Evolutionary conservation across 352 stramenopile species (phyloP).

Genomic region (Pilasporangium apinafurcum): DNA sequence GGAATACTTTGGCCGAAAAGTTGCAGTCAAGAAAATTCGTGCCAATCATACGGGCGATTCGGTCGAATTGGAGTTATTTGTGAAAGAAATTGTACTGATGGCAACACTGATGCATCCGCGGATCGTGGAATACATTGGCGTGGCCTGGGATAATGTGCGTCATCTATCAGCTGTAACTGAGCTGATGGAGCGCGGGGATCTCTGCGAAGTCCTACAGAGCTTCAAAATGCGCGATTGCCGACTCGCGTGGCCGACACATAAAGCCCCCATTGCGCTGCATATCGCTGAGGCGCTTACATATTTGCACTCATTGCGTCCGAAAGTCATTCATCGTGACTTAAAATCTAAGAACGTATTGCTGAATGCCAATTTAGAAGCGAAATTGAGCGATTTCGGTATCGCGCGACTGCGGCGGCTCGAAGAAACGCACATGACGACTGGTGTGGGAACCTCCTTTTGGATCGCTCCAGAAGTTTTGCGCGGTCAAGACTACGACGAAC

Average conservation of each 20-base stretch:
- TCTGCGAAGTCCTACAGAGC: slow-evolving; percentile 23
- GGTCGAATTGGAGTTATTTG: slow-evolving; percentile 17
- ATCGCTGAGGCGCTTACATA: slow-evolving; percentile 42
- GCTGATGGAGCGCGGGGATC: slow-evolving; percentile 37
- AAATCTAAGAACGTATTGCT: slow-evolving; percentile 64
- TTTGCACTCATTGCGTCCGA: slow-evolving; percentile 36
- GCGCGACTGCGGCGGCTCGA: slow-evolving; percentile 24
- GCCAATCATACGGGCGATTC: slow-evolving; percentile 13
- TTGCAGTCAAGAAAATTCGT: slow-evolving; percentile 25
- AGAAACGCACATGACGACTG: slow-evolving; percentile 37
- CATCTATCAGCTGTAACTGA: slow-evolving; percentile 42
- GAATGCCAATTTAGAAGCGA: slow-evolving; percentile 18
- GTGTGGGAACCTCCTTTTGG: slow-evolving; percentile 29
- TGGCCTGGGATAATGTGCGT: slow-evolving; percentile 46
- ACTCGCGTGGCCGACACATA: slow-evolving; percentile 20
- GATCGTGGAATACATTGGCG: slow-evolving; percentile 59
- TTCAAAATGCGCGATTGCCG: slow-evolving; percentile 25
- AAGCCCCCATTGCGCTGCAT: slow-evolving; percentile 26
- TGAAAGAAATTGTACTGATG: slow-evolving; percentile 54
- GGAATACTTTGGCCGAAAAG: slow-evolving; percentile 14
- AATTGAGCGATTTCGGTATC: slow-evolving; percentile 56
- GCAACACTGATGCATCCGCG: slow-evolving; percentile 49
- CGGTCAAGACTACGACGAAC: slow-evolving; percentile 34
- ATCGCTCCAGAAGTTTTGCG: slow-evolving; percentile 53
- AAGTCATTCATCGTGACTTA: slow-evolving; percentile 42